phyloP scores from a whole-genome alignment of 345 rosid species.

The Syzygium jambos region DNA sequence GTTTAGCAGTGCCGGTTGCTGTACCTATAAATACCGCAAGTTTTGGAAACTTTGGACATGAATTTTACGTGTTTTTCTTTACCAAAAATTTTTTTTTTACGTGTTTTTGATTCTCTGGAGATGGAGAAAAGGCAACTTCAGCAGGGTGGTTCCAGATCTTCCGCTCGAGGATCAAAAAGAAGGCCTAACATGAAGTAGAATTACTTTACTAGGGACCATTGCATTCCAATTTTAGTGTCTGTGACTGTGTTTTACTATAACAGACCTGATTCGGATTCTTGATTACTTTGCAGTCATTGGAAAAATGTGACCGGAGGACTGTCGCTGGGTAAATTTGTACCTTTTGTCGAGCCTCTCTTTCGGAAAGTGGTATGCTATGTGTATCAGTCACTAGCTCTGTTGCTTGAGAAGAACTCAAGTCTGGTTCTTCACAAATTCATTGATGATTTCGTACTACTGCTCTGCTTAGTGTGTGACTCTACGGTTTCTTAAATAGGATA shows the following conservation, averaged over 20 bases:
- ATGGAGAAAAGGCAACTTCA: neutral
- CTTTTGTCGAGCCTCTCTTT: slow-evolving; percentile 19
- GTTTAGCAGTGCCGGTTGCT: neutral
- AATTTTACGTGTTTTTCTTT: neutral
- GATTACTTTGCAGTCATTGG: slow-evolving; percentile 7
- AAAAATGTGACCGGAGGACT: slow-evolving; percentile 3
- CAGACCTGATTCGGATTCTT: neutral
- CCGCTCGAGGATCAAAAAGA: slow-evolving; percentile 1
- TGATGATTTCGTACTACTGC: neutral
- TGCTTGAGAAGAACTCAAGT: neutral
- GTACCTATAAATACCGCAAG: neutral
- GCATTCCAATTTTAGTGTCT: neutral
- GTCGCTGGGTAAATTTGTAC: slow-evolving; percentile 4
- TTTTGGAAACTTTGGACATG: neutral
- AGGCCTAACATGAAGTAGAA: slow-evolving; percentile 4
- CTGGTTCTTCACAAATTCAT: neutral
- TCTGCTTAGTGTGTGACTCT: neutral
- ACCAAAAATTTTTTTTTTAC: no score
- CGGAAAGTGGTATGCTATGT: slow-evolving; percentile 13
- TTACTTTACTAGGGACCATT: neutral
- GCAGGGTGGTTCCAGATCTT: neutral
- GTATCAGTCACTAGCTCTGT: neutral
- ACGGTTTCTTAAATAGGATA: neutral
- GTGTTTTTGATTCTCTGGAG: neutral
- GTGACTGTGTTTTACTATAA: neutral